A percentile compares a stretch with the other conserved stretches of the same genome.
These are phyloP conservation scores for Phytophthora quininea DNA, from an alignment of 352 stramenopile species.

Conservation along the genomic window DNA sequence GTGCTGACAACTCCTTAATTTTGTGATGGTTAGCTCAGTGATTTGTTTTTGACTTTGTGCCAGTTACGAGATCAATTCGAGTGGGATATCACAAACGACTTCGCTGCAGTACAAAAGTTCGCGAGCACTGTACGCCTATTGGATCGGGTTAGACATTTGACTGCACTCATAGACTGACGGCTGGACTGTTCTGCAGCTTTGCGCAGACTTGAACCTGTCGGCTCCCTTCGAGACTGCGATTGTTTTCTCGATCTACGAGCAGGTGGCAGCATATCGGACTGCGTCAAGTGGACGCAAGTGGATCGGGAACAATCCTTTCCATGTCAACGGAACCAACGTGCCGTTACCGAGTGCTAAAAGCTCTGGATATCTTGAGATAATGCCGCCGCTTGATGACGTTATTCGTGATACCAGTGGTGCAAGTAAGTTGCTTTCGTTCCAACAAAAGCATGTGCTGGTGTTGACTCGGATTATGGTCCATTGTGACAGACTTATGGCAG, in stretches of 20 bases:
- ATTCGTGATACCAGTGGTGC: constrained; percentile 53
- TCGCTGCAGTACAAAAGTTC: constrained; percentile 54
- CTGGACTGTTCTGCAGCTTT: constrained; percentile 35
- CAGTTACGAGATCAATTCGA: constrained; percentile 83
- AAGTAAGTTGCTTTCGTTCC: constrained; percentile 24
- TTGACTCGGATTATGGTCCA: not conserved
- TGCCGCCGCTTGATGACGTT: constrained; percentile 59
- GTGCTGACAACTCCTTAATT: constrained; percentile 12
- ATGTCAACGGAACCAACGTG: constrained; percentile 26
- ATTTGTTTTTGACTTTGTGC: not conserved
- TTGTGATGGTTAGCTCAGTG: not conserved
- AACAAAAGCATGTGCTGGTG: not conserved
- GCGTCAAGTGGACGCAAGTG: constrained; percentile 54
- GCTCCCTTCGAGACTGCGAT: constrained; percentile 62
- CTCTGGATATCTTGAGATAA: constrained; percentile 55
- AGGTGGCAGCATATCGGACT: constrained; percentile 69
- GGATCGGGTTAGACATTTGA: not conserved
- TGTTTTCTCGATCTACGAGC: constrained; percentile 76
- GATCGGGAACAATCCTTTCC: constrained; percentile 60
- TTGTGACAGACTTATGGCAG: constrained; percentile 62
- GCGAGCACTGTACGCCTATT: constrained; percentile 37
- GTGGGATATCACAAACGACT: constrained; percentile 74
- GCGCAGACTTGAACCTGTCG: constrained; percentile 63
- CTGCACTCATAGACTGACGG: not conserved
- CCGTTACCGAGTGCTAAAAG: constrained; percentile 20